These are phyloP conservation scores for Lenwebbia sp. DNA, from an alignment of 345 rosid species.

Conservation along the genomic window DNA sequence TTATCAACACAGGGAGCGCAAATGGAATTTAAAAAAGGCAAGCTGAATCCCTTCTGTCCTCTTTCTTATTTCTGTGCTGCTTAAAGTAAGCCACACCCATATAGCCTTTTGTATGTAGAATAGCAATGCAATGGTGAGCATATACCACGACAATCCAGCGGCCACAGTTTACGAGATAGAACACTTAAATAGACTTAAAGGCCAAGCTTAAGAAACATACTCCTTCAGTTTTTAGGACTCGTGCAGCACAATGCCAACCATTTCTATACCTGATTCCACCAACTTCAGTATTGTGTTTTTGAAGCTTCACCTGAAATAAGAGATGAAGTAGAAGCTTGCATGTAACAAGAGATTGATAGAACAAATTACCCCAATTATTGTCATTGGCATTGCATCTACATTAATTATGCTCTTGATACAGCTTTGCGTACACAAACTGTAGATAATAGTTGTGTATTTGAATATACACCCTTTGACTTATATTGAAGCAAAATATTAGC, in stretches of 20 bases:
- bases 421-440: neutral
- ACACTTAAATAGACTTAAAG: neutral
- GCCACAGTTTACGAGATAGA: neutral
- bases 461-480: neutral
- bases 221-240: slow-evolving; percentile 74
- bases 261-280: slow-evolving; percentile 72
- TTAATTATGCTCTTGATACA: neutral
- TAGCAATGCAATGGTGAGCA: neutral
- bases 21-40: neutral
- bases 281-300: slow-evolving; percentile 74
- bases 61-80: neutral
- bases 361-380: neutral
- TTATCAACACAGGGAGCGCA: neutral
- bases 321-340: neutral
- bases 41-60: neutral
- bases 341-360: neutral
- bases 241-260: slow-evolving; percentile 74
- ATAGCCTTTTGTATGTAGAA: neutral
- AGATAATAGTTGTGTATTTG: neutral
- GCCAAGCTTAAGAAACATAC: slow-evolving; percentile 22
- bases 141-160: neutral
- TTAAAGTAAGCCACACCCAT: neutral
- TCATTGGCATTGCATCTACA: neutral
- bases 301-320: slow-evolving; percentile 67
- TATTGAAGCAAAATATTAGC: neutral